These are phyloP conservation scores for Microdochium paspali DNA, from an alignment of 2,329 filamentous ascomycete species.

Conservation along the genomic window DNA sequence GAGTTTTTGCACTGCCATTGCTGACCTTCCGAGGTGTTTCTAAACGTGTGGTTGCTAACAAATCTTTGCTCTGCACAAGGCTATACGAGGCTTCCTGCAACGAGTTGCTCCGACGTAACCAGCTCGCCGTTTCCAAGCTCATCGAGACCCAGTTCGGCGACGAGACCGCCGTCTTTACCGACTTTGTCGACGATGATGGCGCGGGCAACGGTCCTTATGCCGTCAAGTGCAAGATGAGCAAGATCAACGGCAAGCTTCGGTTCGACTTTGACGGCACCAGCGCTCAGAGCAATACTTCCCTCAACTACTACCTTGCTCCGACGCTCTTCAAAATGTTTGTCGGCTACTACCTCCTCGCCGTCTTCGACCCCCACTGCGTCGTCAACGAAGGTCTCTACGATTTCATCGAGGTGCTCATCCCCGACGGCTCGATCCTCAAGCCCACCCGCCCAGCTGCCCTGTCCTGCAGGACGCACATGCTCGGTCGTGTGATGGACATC, in stretches of 20 bases:
- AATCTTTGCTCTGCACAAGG: background rate
- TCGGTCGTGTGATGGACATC: constrained; percentile 37
- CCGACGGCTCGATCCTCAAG: constrained; percentile 31
- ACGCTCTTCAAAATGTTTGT: constrained; percentile 44
- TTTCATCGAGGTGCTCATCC: constrained; percentile 34
- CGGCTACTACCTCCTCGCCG: constrained; percentile 32
- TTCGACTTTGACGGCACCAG: constrained; percentile 40
- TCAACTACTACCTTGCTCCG: constrained; percentile 38
- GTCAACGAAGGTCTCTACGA: constrained; percentile 43
- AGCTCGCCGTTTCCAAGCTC: constrained; percentile 30
- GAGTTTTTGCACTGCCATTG: background rate
- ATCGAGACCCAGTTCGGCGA: constrained; percentile 33
- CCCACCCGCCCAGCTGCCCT: constrained; percentile 36
- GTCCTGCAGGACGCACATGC: constrained; percentile 35
- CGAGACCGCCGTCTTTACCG: constrained; percentile 31
- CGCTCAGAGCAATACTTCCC: constrained; percentile 32
- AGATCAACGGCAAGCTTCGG: constrained; percentile 27
- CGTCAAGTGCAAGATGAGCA: constrained; percentile 35
- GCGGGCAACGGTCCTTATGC: constrained; percentile 34
- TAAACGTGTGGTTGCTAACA: background rate
- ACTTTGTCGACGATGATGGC: constrained; percentile 39
- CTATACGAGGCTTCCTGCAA: constrained; percentile 34
- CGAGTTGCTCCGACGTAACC: constrained; percentile 32
- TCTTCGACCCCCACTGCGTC: constrained; percentile 34
- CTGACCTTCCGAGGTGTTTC: background rate